Evolutionary conservation across 192 early-diverging fungal genomes (phyloP), one percentile per base, ranked within the genome.

Genomic region (Dissophora ornata): DNA sequence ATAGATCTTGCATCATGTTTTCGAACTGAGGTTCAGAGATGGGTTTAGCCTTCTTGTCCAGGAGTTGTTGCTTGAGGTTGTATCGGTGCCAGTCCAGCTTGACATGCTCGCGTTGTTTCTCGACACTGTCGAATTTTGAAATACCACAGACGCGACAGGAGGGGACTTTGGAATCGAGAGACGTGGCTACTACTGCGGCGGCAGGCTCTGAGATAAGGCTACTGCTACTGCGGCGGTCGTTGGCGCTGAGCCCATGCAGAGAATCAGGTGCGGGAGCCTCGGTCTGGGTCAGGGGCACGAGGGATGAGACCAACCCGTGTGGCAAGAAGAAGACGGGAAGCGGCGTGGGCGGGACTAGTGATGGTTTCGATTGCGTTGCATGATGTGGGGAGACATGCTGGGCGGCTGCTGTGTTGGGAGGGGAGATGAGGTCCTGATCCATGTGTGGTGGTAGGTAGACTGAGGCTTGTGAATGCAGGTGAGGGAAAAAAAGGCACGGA

Each of bases 41-140:
- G 50, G 87, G 81, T 1, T 42, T 57, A 6, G 66, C 46, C 16
- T 53, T 52, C 11, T 69, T 48, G 44, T 82, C 67, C 12, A 81
- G 63, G 33, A 84, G 42, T 26, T 78, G 66, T 8, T 83, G 81
- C 52, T 87, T 87, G 29, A 87, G 75, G 51, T 89, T 89, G 50
- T 83, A 87, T 11, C 85, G 64, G 59, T 89, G 87, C 86, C 84
- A 89, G 40, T 86, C 85, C 0, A 79, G 61, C 5, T 65, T 81
- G 33, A 79, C 87, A 34, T 89, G 87, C 26, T 64, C 53, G 40
- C 87, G 55, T 25, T 85, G 83, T 30, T 81, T 77, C 15, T 77
- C 66, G 2, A 81, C 79, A 16, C 48, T 65, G 7, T 59, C 64
- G 21, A 69, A 61, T 24, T 78, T 73, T 2, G 49, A 19, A 13